Evolutionary conservation across 2,329 filamentous ascomycete genomes (phyloP), one percentile per base, ranked within the genome.

Genomic region (Aspergillus costaricaensis): DNA sequence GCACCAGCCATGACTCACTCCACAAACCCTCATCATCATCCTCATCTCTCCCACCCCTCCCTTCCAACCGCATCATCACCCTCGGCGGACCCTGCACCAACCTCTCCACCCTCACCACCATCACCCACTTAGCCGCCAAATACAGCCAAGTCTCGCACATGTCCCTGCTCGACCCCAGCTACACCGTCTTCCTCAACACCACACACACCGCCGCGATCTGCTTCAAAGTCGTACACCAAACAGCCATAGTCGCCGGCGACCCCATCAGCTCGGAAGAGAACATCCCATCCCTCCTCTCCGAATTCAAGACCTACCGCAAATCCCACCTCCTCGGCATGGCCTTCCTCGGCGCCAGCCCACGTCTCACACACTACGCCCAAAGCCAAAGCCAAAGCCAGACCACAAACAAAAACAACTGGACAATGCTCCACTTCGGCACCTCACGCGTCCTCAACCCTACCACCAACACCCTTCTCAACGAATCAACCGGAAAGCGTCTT

Each of bases 61-160:
- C 41, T 21, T 38, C 38, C 21, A 43, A 25, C 51, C 17, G 21
- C 32, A 41, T 25, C 36, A 32, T 52, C 12, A 38, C 52, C 2
- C 52, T 55, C 23, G 17, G 23, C 36, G 32, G 36, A 3, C 51
- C 32, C 12, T 14, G 10, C 32, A 25, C 23, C 39, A 44, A 4
- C 10, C 23, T 12, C 9, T 2, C 2, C n/a, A 32, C 4, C n/a
- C 41, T 36, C 39, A n/a, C 15, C 4, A 47, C 15, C 23, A 25
- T 55, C 41, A 8, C 12, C 23, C 39, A 15, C 10, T 68, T 80
- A 1, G 69, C 75, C 2, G 65, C 64, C 4, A 63, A 65, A 10
- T 74, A 78, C 61, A 76, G 77, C 6, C 69, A 71, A 15, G 74
- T 78, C 1, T 77, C 77, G 5, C 76, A 80, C 58, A 79, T 79